These are phyloP conservation scores for Ophryocystis elektroscirrha DNA, from an alignment of 169 alveolate genomes.

Conservation along the genomic window DNA sequence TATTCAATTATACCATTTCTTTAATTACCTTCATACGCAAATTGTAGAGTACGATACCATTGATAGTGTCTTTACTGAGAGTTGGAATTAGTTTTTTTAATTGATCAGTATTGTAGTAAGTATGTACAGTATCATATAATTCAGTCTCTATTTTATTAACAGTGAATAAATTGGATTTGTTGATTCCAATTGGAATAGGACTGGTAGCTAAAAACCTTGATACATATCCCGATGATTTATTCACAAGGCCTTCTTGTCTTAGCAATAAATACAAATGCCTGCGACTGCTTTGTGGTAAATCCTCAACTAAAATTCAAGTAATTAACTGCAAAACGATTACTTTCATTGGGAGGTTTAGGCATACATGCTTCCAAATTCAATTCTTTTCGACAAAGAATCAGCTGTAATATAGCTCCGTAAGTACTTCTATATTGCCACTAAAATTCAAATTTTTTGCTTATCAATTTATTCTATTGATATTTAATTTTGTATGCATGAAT, in stretches of 20 bases:
- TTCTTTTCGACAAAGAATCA: conserved; percentile 9
- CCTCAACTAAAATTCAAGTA: too few relatives aligned
- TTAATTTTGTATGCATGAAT: neutral
- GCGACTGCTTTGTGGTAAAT: too few relatives aligned
- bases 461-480: neutral
- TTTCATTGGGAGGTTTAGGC: conserved; percentile 1
- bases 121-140: too few relatives aligned
- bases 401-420: conserved; percentile 11
- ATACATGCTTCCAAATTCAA: conserved; percentile 9
- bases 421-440: conserved; percentile 6
- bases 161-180: too few relatives aligned
- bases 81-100: neutral
- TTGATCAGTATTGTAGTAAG: too few relatives aligned
- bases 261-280: too few relatives aligned
- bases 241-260: too few relatives aligned
- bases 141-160: too few relatives aligned
- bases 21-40: conserved; percentile 10
- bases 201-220: too few relatives aligned
- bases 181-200: too few relatives aligned
- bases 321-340: neutral
- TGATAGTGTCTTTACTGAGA: neutral
- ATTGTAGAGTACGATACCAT: conserved; percentile 5
- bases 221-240: too few relatives aligned
- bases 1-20: neutral
- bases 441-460: neutral